phyloP scores from a whole-genome alignment of 1,284 basidiomycete genomes.

The Ustilago sp. region DNA sequence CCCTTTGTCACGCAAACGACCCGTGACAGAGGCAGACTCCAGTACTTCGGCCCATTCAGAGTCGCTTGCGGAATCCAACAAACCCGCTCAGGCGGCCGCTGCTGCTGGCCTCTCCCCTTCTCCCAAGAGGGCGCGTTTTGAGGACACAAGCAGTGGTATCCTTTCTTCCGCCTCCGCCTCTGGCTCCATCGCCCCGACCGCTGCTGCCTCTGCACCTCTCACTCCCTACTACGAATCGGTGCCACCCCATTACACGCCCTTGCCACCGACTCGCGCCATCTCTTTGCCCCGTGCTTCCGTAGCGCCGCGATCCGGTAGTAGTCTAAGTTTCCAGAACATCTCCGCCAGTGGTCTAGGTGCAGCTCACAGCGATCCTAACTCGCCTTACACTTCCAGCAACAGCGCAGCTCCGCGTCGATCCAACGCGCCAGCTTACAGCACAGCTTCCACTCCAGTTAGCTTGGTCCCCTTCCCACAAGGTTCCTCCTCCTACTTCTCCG shows the following conservation, averaged over 20 bases:
- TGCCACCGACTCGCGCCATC: slow-evolving; percentile 40
- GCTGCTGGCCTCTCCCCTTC: slow-evolving; percentile 37
- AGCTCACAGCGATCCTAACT: slow-evolving; percentile 23
- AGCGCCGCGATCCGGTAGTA: slow-evolving; percentile 28
- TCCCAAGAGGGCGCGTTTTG: slow-evolving; percentile 49
- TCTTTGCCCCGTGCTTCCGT: slow-evolving; percentile 16
- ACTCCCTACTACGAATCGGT: slow-evolving; percentile 27
- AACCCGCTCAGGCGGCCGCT: slow-evolving; percentile 19
- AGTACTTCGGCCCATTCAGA: slow-evolving; percentile 12
- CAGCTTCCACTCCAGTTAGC: slow-evolving; percentile 16
- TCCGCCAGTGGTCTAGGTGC: not conserved
- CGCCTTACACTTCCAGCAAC: slow-evolving; percentile 17
- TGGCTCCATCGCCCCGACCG: slow-evolving; percentile 7
- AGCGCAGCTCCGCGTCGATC: not conserved
- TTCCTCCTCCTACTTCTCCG: slow-evolving; percentile 30
- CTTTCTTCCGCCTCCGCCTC: slow-evolving; percentile 16
- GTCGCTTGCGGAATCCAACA: slow-evolving; percentile 7
- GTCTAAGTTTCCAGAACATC: slow-evolving; percentile 9
- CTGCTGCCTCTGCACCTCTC: slow-evolving; percentile 9
- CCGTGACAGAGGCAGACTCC: slow-evolving; percentile 25
- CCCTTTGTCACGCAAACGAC: slow-evolving; percentile 43
- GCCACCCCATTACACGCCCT: slow-evolving; percentile 37
- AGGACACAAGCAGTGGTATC: slow-evolving; percentile 27
- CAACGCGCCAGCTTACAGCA: slow-evolving; percentile 1
- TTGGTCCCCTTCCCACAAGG: slow-evolving; percentile 33